These are phyloP conservation scores for Colletotrichum sp. DNA, from an alignment of 2,329 filamentous ascomycete species.

Conservation along the genomic window DNA sequence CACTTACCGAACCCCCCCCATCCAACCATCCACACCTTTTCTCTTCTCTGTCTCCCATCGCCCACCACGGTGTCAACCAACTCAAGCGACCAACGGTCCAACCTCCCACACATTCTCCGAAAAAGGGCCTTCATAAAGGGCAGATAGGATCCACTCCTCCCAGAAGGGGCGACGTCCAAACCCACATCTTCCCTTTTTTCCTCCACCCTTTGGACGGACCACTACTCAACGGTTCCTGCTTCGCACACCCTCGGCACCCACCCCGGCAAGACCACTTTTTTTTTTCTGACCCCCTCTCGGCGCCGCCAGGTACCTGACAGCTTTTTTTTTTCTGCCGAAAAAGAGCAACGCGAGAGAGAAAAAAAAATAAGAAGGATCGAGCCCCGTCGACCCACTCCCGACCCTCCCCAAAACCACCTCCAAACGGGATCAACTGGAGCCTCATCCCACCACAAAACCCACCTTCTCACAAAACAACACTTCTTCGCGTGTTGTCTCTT, in stretches of 20 bases:
- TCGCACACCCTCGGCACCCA: slow-evolving; percentile 18
- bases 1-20: slow-evolving; percentile 5
- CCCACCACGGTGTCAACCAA: slow-evolving; percentile 1
- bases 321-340: slow-evolving; percentile 3
- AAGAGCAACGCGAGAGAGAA: slow-evolving; percentile 8
- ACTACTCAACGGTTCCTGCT: slow-evolving; percentile 21
- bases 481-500: slow-evolving; percentile 16
- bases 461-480: slow-evolving; percentile 22
- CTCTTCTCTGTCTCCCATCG: background rate
- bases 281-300: slow-evolving; percentile 7
- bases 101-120: slow-evolving; percentile 22
- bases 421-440: slow-evolving; percentile 27
- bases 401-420: slow-evolving; percentile 24
- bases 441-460: slow-evolving; percentile 25
- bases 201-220: slow-evolving; percentile 19
- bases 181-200: slow-evolving; percentile 21
- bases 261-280: slow-evolving; percentile 18
- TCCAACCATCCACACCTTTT: background rate
- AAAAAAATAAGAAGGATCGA: slow-evolving; percentile 23
- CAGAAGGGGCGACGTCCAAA: slow-evolving; percentile 22
- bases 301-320: slow-evolving; percentile 21
- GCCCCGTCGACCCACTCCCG: slow-evolving; percentile 24
- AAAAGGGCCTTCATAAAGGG: slow-evolving; percentile 21
- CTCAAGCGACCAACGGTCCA: slow-evolving; percentile 15
- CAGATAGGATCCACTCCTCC: slow-evolving; percentile 19